phyloP scores from a whole-genome alignment of 192 early-diverging fungal genomes.

The Dispira simplex region DNA sequence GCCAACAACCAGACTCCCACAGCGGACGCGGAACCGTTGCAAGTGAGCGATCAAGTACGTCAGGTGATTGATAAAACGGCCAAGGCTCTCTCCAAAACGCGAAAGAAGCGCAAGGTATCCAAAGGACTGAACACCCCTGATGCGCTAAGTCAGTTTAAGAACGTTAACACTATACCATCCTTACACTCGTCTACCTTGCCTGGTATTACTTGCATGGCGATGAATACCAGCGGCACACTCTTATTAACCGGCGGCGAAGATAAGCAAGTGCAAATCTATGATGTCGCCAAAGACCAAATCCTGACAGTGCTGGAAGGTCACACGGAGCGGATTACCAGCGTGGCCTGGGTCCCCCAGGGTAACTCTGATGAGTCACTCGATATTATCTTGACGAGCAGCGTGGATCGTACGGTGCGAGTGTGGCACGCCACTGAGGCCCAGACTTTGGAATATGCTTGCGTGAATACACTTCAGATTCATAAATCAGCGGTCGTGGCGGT shows the following conservation, averaged over 20 bases:
- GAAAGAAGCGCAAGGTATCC: constrained; percentile 77
- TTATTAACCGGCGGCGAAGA: constrained; percentile 68
- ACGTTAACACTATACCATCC: constrained; percentile 33
- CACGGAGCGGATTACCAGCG: constrained; percentile 60
- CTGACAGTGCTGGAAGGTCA: constrained; percentile 65
- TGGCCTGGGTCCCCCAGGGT: constrained; percentile 39
- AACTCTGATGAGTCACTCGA: constrained; percentile 21
- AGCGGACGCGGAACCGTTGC: too few relatives aligned
- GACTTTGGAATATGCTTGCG: constrained; percentile 21
- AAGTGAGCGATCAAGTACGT: constrained; percentile 13
- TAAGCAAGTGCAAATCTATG: constrained; percentile 60
- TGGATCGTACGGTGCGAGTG: constrained; percentile 68
- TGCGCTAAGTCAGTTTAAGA: constrained; percentile 38
- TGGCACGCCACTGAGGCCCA: constrained; percentile 36
- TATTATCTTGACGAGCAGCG: constrained; percentile 52
- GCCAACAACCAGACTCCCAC: too few relatives aligned
- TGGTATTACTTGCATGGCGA: constrained; percentile 42
- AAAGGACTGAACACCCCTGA: constrained; percentile 50
- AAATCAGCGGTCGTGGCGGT: constrained; percentile 53
- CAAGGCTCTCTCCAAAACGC: constrained; percentile 39
- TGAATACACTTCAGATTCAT: constrained; percentile 43
- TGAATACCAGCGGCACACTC: constrained; percentile 37
- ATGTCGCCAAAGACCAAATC: constrained; percentile 42
- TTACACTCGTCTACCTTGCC: constrained; percentile 59
- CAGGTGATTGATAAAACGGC: constrained; percentile 21